Evolutionary conservation across 2,329 filamentous ascomycete genomes (phyloP).

Genomic region (Phaeosphaeria sp.): DNA sequence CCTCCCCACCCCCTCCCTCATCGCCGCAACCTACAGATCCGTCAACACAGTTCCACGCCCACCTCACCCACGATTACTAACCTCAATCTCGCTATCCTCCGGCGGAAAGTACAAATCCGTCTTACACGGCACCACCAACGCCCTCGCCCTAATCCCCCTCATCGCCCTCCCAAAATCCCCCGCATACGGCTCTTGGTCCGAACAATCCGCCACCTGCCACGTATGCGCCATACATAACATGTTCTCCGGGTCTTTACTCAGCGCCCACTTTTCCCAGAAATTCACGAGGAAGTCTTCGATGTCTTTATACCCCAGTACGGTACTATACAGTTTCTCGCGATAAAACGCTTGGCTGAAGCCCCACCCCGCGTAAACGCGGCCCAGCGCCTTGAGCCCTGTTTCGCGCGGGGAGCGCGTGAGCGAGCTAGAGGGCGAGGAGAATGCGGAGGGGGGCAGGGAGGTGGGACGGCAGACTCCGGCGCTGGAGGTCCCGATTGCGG

Average conservation of each 20-base stretch:
- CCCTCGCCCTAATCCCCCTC: conserved; percentile 73
- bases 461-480: conserved; percentile 52
- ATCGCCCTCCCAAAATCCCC: conserved; percentile 68
- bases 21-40: no score
- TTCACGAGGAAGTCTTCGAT: conserved; percentile 76
- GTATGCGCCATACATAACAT: conserved; percentile 77
- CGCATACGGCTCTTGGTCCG: conserved; percentile 71
- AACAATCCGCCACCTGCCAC: conserved; percentile 78
- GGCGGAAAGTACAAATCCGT: conserved; percentile 85
- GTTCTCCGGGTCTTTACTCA: conserved; percentile 77
- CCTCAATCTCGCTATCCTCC: conserved; percentile 79
- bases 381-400: conserved; percentile 71
- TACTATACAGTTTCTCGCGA: conserved; percentile 72
- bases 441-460: conserved; percentile 46
- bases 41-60: no score
- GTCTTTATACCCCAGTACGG: conserved; percentile 67
- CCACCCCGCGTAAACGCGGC: conserved; percentile 79
- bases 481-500: conserved; percentile 62
- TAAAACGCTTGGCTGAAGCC: conserved; percentile 83
- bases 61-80: no score
- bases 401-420: conserved; percentile 1
- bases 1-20: conserved; percentile 65
- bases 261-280: conserved; percentile 79
- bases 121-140: conserved; percentile 72
- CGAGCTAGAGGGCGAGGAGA: conserved; percentile 46